These are phyloP conservation scores for Candida michaelii DNA, from an alignment of 805 yeast genomes.

Conservation along the genomic window DNA sequence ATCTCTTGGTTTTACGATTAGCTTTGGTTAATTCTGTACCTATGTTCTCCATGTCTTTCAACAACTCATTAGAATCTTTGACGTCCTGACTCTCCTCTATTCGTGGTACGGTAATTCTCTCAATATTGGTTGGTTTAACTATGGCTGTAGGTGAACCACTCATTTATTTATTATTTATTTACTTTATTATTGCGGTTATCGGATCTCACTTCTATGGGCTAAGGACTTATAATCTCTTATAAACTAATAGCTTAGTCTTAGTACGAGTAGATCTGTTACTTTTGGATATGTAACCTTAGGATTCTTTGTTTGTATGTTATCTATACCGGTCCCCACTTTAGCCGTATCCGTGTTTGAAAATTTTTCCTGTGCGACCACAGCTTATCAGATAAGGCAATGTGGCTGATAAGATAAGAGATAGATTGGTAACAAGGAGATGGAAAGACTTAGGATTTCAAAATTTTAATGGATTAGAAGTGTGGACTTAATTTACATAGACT, in stretches of 20 bases:
- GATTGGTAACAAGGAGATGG: not conserved
- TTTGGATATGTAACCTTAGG: too few relatives aligned
- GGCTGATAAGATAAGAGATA: constrained; percentile 5
- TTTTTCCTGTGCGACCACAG: constrained; percentile 3
- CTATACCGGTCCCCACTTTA: too few relatives aligned
- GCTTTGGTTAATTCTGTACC: not conserved
- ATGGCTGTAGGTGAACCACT: constrained; percentile 5
- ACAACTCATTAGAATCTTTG: constrained; percentile 1
- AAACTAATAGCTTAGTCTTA: too few relatives aligned
- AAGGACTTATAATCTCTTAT: too few relatives aligned
- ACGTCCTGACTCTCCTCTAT: not conserved
- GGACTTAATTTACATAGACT: too few relatives aligned
- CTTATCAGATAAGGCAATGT: constrained; percentile 1
- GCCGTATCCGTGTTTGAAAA: constrained; percentile 3
- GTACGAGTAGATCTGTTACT: too few relatives aligned
- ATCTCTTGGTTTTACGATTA: constrained; percentile 25
- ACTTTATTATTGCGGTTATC: too few relatives aligned
- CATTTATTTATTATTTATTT: not conserved
- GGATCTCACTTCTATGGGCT: too few relatives aligned
- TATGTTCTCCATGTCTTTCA: not conserved
- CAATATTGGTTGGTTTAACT: constrained; percentile 1
- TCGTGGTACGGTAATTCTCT: not conserved
- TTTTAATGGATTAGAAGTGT: too few relatives aligned
- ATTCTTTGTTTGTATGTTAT: too few relatives aligned
- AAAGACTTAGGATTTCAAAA: too few relatives aligned